phyloP scores from a whole-genome alignment of 1,139 yeast genomes.

The Blastobotrys proliferans region DNA sequence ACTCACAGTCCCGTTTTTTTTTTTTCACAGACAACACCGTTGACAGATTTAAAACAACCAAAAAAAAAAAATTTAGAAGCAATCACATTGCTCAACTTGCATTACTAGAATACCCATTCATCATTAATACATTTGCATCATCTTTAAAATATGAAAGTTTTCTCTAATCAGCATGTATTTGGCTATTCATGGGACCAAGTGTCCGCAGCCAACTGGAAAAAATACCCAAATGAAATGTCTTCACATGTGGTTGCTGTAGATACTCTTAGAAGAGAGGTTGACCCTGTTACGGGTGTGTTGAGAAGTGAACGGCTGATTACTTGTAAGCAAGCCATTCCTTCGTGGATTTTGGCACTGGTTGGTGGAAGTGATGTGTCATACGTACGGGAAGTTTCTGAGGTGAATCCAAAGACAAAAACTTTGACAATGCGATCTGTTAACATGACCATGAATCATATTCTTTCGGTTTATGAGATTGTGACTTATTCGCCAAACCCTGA shows the following conservation, averaged over 20 bases:
- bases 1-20: too few species aligned
- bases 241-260: constrained; percentile 96
- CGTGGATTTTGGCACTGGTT: constrained; percentile 69
- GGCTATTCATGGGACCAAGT: constrained; percentile 91
- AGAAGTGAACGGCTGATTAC: constrained; percentile 86
- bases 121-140: too few species aligned
- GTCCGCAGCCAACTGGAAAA: constrained; percentile 94
- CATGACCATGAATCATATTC: constrained; percentile 71
- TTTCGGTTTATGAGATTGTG: constrained; percentile 83
- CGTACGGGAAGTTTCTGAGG: constrained; percentile 86
- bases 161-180: constrained; percentile 63
- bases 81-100: too few species aligned
- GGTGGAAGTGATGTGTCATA: constrained; percentile 74
- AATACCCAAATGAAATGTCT: constrained; percentile 88
- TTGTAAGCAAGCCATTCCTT: constrained; percentile 82
- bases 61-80: too few species aligned
- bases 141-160: constrained; percentile 78
- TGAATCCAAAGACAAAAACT: constrained; percentile 61
- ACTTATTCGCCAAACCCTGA: constrained; percentile 63
- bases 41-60: too few species aligned
- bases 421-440: constrained; percentile 82
- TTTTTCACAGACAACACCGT: too few species aligned
- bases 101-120: too few species aligned
- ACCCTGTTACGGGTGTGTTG: constrained; percentile 51
- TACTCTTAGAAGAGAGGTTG: constrained; percentile 67